Conservation (phyloP, 805 yeast species). For the Saccharomycopsis sp. region DNA sequence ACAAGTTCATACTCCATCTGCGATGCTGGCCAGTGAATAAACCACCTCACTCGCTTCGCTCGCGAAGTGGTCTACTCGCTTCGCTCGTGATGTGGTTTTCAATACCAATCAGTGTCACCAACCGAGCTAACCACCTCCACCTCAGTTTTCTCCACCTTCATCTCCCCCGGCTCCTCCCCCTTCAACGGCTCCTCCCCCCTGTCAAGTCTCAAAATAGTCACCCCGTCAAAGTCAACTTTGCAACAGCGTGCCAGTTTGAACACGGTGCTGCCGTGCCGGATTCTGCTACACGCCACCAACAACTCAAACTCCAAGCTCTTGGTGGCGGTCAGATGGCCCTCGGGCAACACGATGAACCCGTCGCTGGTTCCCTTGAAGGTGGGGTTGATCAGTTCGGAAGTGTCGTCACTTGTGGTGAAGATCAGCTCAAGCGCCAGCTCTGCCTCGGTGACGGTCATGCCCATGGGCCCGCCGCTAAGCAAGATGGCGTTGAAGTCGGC, state of each 20-base stretch:
- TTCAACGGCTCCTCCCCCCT: neutral
- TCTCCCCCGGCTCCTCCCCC: neutral
- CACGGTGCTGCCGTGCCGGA: neutral
- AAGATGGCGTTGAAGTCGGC: conserved; percentile 43
- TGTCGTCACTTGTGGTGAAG: conserved; percentile 21
- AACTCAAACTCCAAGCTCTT: conserved; percentile 23
- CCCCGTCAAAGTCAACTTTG: conserved; percentile 14
- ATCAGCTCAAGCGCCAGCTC: conserved; percentile 27
- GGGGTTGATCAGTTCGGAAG: conserved; percentile 27
- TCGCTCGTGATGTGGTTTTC: too few relatives aligned
- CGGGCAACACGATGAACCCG: conserved; percentile 34
- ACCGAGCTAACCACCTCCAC: too few relatives aligned
- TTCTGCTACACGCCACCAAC: neutral
- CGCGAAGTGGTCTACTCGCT: too few relatives aligned
- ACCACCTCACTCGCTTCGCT: too few relatives aligned
- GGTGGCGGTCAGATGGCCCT: conserved; percentile 28
- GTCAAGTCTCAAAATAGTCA: conserved; percentile 8
- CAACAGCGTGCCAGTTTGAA: conserved; percentile 4
- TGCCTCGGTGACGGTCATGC: conserved; percentile 40
- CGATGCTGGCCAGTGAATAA: too few relatives aligned
- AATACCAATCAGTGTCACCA: too few relatives aligned
- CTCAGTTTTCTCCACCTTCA: neutral
- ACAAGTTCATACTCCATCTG: too few relatives aligned
- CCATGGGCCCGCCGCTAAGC: conserved; percentile 44
- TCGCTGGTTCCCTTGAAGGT: conserved; percentile 30